phyloP scores from a whole-genome alignment of 768 basidiomycete species.

The Filobasidium floriforme region DNA sequence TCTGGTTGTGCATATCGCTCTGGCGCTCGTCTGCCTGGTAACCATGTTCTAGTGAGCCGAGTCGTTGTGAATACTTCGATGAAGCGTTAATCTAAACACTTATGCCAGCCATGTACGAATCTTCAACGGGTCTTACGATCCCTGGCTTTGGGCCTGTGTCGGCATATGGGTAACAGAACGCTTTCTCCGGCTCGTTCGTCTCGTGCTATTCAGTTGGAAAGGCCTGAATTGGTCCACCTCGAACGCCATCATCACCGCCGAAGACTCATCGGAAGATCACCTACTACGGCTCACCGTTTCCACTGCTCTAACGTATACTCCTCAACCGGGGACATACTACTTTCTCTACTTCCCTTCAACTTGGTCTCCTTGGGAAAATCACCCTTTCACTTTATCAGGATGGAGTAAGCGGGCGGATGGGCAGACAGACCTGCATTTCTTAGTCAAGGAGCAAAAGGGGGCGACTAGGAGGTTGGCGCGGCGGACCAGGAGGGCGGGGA shows the following conservation, averaged over 20 bases:
- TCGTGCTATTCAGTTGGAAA: constrained; percentile 21
- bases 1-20: constrained; percentile 27
- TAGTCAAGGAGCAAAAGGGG: constrained; percentile 23
- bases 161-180: constrained; percentile 32
- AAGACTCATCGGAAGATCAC: not conserved
- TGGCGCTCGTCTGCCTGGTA: constrained; percentile 23
- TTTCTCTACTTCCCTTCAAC: constrained; percentile 27
- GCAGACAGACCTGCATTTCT: constrained; percentile 18
- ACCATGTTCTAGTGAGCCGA: constrained; percentile 21
- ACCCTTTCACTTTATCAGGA: constrained; percentile 31
- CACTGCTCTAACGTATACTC: constrained; percentile 16
- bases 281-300: constrained; percentile 12
- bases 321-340: constrained; percentile 28
- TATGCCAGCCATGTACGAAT: constrained; percentile 25
- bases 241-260: constrained; percentile 20
- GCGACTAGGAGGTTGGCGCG: constrained; percentile 21
- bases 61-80: not conserved
- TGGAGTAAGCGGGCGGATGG: constrained; percentile 16
- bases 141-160: constrained; percentile 27
- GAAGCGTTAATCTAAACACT: not conserved
- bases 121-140: constrained; percentile 26
- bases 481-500: constrained; percentile 5
- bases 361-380: constrained; percentile 31
- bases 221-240: constrained; percentile 10
- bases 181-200: constrained; percentile 24